These are phyloP conservation scores for Ogataea corticis DNA, from an alignment of 805 yeast species.

Conservation along the genomic window DNA sequence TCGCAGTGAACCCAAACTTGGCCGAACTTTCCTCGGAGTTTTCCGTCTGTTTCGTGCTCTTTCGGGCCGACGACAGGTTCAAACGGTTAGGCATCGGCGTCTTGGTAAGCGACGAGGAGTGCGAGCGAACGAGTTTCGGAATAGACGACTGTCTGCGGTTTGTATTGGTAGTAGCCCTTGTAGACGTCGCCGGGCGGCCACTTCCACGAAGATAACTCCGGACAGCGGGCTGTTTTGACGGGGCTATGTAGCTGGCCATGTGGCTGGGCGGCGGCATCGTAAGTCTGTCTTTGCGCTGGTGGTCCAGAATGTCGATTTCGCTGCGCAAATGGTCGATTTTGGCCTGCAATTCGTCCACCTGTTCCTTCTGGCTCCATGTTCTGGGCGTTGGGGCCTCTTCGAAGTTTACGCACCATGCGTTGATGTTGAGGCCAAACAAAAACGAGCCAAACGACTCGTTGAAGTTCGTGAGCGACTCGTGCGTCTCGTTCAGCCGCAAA, in stretches of 20 bases:
- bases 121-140: constrained; percentile 16
- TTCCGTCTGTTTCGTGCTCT: constrained; percentile 2
- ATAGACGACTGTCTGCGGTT: constrained; percentile 20
- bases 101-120: constrained; percentile 9
- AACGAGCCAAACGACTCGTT: constrained; percentile 76
- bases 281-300: constrained; percentile 12
- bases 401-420: constrained; percentile 87
- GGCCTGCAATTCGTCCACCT: constrained; percentile 18
- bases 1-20: background rate
- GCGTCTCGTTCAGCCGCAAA: constrained; percentile 55
- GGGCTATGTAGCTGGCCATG: constrained; percentile 10
- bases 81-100: constrained; percentile 6
- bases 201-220: constrained; percentile 13
- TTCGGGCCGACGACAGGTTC: constrained; percentile 21
- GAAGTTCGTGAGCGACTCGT: constrained; percentile 61
- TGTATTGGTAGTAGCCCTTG: constrained; percentile 1
- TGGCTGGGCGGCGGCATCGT: constrained; percentile 30
- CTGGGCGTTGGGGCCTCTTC: constrained; percentile 31
- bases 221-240: constrained; percentile 1
- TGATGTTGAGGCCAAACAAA: constrained; percentile 75
- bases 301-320: constrained; percentile 15
- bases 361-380: constrained; percentile 23
- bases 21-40: background rate
- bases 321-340: constrained; percentile 19
- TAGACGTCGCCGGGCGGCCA: constrained; percentile 4